Evolutionary conservation across 306 rosid species (phyloP).

Genomic region (Arachis stenosperma): DNA sequence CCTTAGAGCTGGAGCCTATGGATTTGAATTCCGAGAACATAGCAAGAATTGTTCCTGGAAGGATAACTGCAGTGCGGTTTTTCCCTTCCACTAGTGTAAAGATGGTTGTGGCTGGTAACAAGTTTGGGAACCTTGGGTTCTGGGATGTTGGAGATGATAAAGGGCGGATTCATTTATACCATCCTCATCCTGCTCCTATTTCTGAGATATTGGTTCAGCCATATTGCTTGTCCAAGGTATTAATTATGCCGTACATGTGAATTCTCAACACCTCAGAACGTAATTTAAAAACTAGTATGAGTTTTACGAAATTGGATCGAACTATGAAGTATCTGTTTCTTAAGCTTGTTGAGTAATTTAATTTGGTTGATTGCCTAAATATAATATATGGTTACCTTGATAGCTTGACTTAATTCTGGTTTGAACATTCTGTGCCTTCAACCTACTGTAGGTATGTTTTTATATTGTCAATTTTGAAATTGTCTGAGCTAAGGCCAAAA

Average conservation of each 20-base stretch:
- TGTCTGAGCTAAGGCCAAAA: conserved; percentile 18
- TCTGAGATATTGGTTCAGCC: conserved; percentile 70
- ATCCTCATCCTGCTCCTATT: conserved; percentile 68
- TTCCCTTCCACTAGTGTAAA: conserved; percentile 62
- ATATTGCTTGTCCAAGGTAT: conserved; percentile 74
- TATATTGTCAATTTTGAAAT: neutral
- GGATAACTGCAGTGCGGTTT: conserved; percentile 56
- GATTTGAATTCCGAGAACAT: conserved; percentile 63
- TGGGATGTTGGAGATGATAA: conserved; percentile 62
- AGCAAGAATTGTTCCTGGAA: conserved; percentile 67
- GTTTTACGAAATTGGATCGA: neutral
- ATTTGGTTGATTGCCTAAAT: neutral
- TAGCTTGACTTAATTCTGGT: neutral
- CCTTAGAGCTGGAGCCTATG: conserved; percentile 51
- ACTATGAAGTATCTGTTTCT: neutral
- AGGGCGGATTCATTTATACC: conserved; percentile 55
- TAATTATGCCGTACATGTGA: neutral
- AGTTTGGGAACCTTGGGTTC: conserved; percentile 77
- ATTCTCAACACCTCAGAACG: neutral
- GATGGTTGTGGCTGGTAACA: conserved; percentile 68
- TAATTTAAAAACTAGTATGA: neutral
- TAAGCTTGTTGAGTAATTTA: neutral
- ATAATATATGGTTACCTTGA: neutral
- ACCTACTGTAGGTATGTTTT: neutral
- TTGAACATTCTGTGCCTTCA: neutral